Evolutionary conservation across 768 basidiomycete genomes (phyloP), one percentile per base, ranked within the genome.

Genomic region (Phaffia australis): DNA sequence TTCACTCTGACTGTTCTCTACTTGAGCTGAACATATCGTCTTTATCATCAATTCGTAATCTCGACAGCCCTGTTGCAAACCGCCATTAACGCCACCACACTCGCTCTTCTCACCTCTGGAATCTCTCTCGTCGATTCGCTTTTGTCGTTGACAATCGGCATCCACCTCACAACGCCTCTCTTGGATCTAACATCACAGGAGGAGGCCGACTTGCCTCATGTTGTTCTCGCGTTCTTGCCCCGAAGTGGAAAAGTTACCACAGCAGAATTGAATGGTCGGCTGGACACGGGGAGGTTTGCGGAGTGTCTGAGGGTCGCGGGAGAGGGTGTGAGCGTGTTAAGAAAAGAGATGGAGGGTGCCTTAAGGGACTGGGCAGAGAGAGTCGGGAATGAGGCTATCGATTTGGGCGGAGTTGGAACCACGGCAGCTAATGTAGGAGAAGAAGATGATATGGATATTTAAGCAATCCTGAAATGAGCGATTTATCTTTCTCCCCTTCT

Each of bases 41-140:
- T 3, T 25, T 42, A 23, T 29, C 30, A 5, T 29, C 35, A 3
- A 51, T 14, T 69, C 60, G 23, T 18, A 18, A 7, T 32, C 58
- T n/a, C 32, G 23, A 19, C 70, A 79, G 89, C 89, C 0, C 80
- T 97, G 51, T 81, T 97, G 27, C 87, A 89, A 65, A 85, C 93
- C 6, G 87, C 89, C 70, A 88, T 99, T 73, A 99, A 98, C 74
- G 93, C 86, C 46, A 91, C 92, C 3, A 95, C 92, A 7, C 82
- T 99, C 51, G 91, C 94, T 0, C 83, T 99, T 35, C 83, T 88
- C 71, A 85, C 83, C 60, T 91, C 93, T 6, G 95, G 95, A 0
- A 86, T 99, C 27, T 88, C 95, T 0, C 80, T 97, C 71, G 76
- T 84, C 60, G 93, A 97, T 78, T 91, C 94, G 74, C 85, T 95